A percentile compares a stretch with the other conserved stretches of the same genome.
phyloP scores from a whole-genome alignment of 495 filamentous ascomycete genomes.

The Podospora pseudocomata region DNA sequence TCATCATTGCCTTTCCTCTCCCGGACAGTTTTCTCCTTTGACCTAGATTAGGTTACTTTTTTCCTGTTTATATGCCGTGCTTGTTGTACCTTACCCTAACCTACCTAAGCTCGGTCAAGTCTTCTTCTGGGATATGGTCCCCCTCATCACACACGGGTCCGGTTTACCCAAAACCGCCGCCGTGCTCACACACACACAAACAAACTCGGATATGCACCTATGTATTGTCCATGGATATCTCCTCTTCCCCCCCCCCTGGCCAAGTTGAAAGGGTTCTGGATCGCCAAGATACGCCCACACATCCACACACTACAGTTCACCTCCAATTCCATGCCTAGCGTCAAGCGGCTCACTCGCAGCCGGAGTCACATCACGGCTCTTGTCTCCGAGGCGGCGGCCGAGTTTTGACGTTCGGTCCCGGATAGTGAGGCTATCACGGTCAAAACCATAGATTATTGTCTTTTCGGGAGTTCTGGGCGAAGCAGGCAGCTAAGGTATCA shows the following conservation, averaged over 20 bases:
- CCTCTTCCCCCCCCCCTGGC: background rate
- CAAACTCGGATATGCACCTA: background rate
- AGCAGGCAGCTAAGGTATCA: background rate
- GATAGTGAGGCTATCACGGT: background rate
- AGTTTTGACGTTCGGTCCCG: slow-evolving; percentile 8
- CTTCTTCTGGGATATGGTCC: background rate
- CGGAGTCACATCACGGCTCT: background rate
- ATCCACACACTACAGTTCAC: background rate
- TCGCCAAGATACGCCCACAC: background rate
- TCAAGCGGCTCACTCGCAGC: background rate
- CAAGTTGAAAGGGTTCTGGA: background rate
- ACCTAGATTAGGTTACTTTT: background rate
- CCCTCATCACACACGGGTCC: background rate
- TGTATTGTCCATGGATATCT: background rate
- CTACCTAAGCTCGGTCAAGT: background rate
- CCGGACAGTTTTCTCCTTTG: background rate
- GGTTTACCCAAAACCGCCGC: background rate
- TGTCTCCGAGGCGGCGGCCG: slow-evolving; percentile 6
- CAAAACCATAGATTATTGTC: background rate
- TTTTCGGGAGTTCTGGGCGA: background rate
- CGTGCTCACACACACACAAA: background rate
- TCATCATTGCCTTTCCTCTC: background rate
- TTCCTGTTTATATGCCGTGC: background rate
- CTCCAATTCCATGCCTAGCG: background rate
- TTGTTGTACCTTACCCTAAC: background rate